These are phyloP conservation scores for Curvularia sp. DNA, from an alignment of 2,329 filamentous ascomycete genomes.

Conservation along the genomic window DNA sequence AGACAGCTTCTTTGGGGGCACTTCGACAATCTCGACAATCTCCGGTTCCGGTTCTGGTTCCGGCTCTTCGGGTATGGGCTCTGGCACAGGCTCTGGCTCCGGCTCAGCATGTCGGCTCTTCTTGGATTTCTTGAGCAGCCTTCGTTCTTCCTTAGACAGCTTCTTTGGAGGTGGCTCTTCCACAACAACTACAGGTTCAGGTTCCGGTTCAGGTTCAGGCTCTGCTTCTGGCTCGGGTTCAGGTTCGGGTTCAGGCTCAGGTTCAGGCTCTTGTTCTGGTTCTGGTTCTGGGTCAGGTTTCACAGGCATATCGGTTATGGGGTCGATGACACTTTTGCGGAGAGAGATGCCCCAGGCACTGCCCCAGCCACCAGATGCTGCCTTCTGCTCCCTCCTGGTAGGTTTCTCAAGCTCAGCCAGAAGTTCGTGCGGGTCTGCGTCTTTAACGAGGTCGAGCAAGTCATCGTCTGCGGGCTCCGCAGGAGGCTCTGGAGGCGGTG, in stretches of 20 bases:
- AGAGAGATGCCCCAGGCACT: conserved; percentile 56
- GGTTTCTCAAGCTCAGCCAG: conserved; percentile 48
- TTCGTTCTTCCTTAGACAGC: conserved; percentile 12
- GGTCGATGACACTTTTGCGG: conserved; percentile 55
- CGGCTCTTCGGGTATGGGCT: conserved; percentile 35
- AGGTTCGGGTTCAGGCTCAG: conserved; percentile 30
- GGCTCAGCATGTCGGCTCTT: conserved; percentile 28
- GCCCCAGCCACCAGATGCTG: conserved; percentile 44
- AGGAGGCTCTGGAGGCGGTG: conserved; percentile 20
- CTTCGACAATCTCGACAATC: conserved; percentile 38
- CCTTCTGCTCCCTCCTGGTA: conserved; percentile 38
- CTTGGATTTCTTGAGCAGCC: conserved; percentile 19
- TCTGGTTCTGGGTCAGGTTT: conserved; percentile 21
- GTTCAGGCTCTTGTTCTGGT: conserved; percentile 21
- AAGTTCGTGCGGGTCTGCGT: conserved; percentile 42
- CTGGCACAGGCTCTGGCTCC: conserved; percentile 20
- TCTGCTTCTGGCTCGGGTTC: conserved; percentile 29
- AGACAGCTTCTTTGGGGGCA: conserved; percentile 40
- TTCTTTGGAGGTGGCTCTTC: conserved; percentile 24
- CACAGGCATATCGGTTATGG: conserved; percentile 28
- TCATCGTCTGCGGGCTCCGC: conserved; percentile 38
- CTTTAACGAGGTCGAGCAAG: conserved; percentile 45
- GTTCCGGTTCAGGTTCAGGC: conserved; percentile 9
- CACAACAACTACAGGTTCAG: conserved; percentile 31
- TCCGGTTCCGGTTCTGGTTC: conserved; percentile 34